Evolutionary conservation across 2,329 filamentous ascomycete species (phyloP).

Genomic region (Epichloe uncinata): DNA sequence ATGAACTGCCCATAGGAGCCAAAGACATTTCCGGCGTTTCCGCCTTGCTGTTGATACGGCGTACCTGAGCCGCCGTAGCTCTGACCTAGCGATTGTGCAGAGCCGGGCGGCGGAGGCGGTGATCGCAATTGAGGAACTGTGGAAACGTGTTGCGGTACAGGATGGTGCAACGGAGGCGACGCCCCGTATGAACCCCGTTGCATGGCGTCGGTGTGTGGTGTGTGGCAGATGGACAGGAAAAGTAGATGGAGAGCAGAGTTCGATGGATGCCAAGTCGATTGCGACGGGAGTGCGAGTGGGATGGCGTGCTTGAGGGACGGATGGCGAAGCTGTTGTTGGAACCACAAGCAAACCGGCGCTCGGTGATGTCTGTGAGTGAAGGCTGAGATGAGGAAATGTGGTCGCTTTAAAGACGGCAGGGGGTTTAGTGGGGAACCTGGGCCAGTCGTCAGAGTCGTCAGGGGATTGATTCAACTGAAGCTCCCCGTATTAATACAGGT

Average conservation of each 20-base stretch:
- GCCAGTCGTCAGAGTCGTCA: too few relatives aligned
- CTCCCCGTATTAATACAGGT: too few relatives aligned
- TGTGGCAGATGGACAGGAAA: not conserved
- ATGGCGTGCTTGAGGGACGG: too few relatives aligned
- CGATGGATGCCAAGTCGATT: not conserved
- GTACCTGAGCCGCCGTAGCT: conserved; percentile 48
- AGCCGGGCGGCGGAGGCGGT: conserved; percentile 66
- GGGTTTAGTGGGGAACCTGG: too few relatives aligned
- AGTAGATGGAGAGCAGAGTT: not conserved
- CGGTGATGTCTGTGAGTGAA: not conserved
- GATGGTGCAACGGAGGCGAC: conserved; percentile 90
- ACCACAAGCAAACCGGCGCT: not conserved
- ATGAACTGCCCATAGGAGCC: conserved; percentile 84
- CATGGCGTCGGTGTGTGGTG: conserved; percentile 37
- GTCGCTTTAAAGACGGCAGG: conserved; percentile 13
- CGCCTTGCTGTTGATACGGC: conserved; percentile 57
- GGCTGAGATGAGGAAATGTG: conserved; percentile 21
- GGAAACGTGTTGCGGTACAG: conserved; percentile 95
- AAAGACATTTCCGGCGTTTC: conserved; percentile 39
- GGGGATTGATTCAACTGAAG: too few relatives aligned
- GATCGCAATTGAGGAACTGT: conserved; percentile 95
- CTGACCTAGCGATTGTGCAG: conserved; percentile 51
- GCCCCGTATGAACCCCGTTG: conserved; percentile 76
- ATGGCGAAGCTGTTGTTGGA: not conserved
- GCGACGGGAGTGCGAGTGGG: too few relatives aligned